A percentile compares a stretch with the other conserved stretches of the same genome.
Conservation (phyloP, 208 protist genomes). For the Trypanosoma brucei region DNA sequence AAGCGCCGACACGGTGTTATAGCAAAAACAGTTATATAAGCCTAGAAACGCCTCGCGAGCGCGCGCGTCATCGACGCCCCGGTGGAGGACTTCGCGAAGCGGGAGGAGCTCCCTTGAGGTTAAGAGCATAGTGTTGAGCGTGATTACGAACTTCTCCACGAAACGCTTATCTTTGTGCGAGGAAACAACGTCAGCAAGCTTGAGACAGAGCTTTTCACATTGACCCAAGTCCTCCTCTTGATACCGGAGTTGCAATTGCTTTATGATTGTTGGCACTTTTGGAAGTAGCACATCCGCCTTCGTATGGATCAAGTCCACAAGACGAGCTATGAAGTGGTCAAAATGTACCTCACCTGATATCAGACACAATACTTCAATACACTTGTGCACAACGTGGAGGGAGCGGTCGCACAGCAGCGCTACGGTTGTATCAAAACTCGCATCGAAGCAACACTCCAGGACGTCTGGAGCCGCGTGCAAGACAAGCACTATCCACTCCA, state of each 20-base stretch:
- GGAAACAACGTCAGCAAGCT: conserved; percentile 16
- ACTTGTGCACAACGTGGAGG: conserved; percentile 37
- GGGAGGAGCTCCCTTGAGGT: conserved; percentile 87
- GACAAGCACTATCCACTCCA: conserved; percentile 58
- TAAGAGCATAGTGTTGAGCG: conserved; percentile 65
- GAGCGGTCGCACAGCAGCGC: conserved; percentile 37
- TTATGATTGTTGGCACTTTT: conserved; percentile 41
- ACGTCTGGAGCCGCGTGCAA: conserved; percentile 26
- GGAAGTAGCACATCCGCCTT: conserved; percentile 29
- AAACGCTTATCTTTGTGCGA: conserved; percentile 43
- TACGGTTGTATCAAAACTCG: conserved; percentile 27
- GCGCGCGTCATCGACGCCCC: conserved; percentile 24
- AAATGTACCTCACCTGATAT: conserved; percentile 36
- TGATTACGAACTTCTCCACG: conserved; percentile 62
- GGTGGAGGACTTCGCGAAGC: conserved; percentile 66
- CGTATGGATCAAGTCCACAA: conserved; percentile 21
- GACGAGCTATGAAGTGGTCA: conserved; percentile 24
- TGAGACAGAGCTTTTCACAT: conserved; percentile 27
- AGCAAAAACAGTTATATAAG: conserved; percentile 83
- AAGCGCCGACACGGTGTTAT: conserved; percentile 89
- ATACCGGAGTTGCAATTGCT: conserved; percentile 37
- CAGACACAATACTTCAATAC: conserved; percentile 39
- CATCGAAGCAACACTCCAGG: conserved; percentile 16
- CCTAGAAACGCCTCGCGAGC: conserved; percentile 50
- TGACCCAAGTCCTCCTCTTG: conserved; percentile 21